These are phyloP conservation scores for Fusarium abutilonis DNA, from an alignment of 2,329 filamentous ascomycete species.

Conservation along the genomic window DNA sequence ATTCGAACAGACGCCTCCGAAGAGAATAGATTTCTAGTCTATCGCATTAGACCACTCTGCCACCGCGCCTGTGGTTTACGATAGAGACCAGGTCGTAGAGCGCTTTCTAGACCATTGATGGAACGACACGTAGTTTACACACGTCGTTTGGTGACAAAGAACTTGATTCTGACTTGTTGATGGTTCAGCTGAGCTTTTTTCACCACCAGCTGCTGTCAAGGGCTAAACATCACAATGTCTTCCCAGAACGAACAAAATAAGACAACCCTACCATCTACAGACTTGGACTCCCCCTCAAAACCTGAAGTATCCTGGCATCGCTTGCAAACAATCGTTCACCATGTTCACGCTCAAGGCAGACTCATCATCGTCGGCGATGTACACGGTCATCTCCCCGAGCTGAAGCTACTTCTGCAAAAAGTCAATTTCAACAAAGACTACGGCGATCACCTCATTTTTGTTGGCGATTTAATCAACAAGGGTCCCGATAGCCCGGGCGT, in stretches of 20 bases:
- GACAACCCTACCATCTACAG: neutral
- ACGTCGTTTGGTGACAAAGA: neutral
- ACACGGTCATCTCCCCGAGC: conserved; percentile 78
- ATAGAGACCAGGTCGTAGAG: too few relatives aligned
- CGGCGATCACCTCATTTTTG: conserved; percentile 75
- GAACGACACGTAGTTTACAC: too few relatives aligned
- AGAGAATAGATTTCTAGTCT: conserved; percentile 35
- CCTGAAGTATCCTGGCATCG: neutral
- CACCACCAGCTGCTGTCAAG: too few relatives aligned
- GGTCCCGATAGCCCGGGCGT: conserved; percentile 83
- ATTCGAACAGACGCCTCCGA: conserved; percentile 34
- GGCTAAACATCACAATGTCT: neutral
- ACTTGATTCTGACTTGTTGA: neutral
- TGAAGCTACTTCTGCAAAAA: conserved; percentile 71
- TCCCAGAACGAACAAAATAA: neutral
- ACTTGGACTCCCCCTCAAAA: neutral
- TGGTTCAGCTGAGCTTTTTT: neutral
- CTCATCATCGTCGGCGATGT: conserved; percentile 84
- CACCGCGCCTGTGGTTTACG: conserved; percentile 20
- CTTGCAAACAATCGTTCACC: conserved; percentile 1
- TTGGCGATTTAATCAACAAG: conserved; percentile 82
- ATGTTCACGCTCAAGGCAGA: conserved; percentile 9
- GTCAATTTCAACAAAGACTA: conserved; percentile 63
- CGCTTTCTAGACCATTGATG: too few relatives aligned
- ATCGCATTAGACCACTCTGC: conserved; percentile 35